A percentile compares a stretch with the other conserved stretches of the same genome.
Conservation (phyloP, 1,284 basidiomycete genomes). For the Rugosomyces carneus region DNA sequence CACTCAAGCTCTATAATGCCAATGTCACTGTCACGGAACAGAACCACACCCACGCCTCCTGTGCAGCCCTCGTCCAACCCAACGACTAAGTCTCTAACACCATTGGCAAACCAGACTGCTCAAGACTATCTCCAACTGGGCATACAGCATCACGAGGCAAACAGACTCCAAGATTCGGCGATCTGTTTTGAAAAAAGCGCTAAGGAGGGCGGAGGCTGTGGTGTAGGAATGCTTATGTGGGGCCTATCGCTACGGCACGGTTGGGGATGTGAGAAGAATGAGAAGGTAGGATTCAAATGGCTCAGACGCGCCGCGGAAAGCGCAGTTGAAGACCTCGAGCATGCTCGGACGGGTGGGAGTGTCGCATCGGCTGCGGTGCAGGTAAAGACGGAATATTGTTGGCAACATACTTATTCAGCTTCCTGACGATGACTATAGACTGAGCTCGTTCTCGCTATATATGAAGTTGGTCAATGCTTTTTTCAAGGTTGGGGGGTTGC, state of each 20-base stretch:
- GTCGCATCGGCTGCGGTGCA: slow-evolving; percentile 27
- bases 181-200: slow-evolving; percentile 78
- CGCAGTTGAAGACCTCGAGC: slow-evolving; percentile 76
- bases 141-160: slow-evolving; percentile 77
- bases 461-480: slow-evolving; percentile 90
- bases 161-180: slow-evolving; percentile 69
- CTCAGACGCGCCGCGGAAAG: slow-evolving; percentile 75
- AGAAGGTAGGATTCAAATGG: slow-evolving; percentile 78
- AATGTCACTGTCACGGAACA: slow-evolving; percentile 13
- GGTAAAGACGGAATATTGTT: slow-evolving; percentile 16
- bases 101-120: slow-evolving; percentile 30
- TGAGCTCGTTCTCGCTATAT: slow-evolving; percentile 84
- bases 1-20: slow-evolving; percentile 19
- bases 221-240: slow-evolving; percentile 91
- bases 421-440: slow-evolving; percentile 32
- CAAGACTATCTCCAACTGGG: slow-evolving; percentile 71
- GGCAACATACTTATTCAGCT: background rate
- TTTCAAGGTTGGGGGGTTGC: slow-evolving; percentile 86
- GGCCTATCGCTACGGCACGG: slow-evolving; percentile 84
- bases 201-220: slow-evolving; percentile 72
- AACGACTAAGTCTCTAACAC: slow-evolving; percentile 4
- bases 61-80: slow-evolving; percentile 12
- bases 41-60: slow-evolving; percentile 12
- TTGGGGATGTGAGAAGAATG: slow-evolving; percentile 80
- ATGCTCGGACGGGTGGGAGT: slow-evolving; percentile 32